Evolutionary conservation across 306 rosid species (phyloP).

Genomic region (Prunus davidiana): DNA sequence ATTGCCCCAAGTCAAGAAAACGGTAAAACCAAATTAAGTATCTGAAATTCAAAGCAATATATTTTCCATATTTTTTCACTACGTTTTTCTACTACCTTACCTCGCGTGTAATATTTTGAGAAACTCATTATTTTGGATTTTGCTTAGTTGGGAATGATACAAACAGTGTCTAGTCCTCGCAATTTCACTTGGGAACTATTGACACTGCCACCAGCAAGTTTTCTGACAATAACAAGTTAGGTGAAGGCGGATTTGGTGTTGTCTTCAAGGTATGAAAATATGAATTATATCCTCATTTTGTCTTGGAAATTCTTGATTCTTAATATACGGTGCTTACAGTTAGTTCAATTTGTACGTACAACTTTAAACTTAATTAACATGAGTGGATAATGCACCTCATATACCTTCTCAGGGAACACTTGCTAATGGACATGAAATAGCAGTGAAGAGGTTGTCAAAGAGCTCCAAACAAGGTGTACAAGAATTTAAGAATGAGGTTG

Average conservation of each 20-base stretch:
- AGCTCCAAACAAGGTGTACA: conserved; percentile 34
- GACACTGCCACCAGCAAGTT: conserved; percentile 37
- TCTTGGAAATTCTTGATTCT: too few relatives aligned
- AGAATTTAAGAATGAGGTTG: conserved; percentile 16
- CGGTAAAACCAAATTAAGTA: too few relatives aligned
- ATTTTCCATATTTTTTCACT: too few relatives aligned
- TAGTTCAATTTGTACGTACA: too few relatives aligned
- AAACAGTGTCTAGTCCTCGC: neutral
- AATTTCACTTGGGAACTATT: conserved; percentile 30
- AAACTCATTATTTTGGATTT: too few relatives aligned
- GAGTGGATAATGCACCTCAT: neutral
- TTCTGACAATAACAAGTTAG: conserved; percentile 40
- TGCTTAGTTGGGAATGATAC: too few relatives aligned
- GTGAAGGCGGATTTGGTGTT: conserved; percentile 55
- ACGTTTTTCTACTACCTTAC: too few relatives aligned
- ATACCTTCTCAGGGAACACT: conserved; percentile 27
- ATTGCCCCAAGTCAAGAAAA: too few relatives aligned
- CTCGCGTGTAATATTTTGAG: too few relatives aligned
- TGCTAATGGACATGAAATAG: conserved; percentile 27
- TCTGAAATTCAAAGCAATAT: too few relatives aligned
- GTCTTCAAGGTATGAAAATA: conserved; percentile 38
- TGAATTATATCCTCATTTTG: neutral
- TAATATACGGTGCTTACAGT: too few relatives aligned
- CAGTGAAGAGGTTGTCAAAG: conserved; percentile 42
- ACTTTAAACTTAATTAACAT: too few relatives aligned